Evolutionary conservation across 345 rosid genomes (phyloP).

Genomic region (Camelina hispida): DNA sequence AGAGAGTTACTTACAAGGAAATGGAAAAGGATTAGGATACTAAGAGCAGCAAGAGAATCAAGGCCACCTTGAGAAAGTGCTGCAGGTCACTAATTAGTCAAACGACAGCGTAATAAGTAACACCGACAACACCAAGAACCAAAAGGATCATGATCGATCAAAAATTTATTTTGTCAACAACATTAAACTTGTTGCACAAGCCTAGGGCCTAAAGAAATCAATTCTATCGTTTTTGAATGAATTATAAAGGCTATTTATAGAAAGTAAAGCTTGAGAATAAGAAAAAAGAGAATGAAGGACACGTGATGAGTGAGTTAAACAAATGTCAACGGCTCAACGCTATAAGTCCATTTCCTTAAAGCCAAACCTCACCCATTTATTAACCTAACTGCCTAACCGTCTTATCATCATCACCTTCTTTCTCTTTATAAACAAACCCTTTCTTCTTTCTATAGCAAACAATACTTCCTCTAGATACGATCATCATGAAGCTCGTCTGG

Average conservation of each 20-base stretch:
- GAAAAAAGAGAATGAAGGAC: conserved; percentile 29
- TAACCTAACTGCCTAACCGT: conserved; percentile 45
- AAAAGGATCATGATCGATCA: conserved; percentile 70
- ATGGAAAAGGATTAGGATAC: conserved; percentile 77
- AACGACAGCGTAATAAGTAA: conserved; percentile 81
- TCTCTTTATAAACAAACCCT: conserved; percentile 11
- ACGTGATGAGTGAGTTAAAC: conserved; percentile 28
- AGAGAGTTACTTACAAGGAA: conserved; percentile 58
- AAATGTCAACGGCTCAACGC: conserved; percentile 55
- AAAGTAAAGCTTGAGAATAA: conserved; percentile 2
- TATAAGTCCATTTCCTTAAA: conserved; percentile 20
- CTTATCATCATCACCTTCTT: conserved; percentile 24
- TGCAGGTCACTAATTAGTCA: conserved; percentile 68
- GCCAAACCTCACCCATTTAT: conserved; percentile 40
- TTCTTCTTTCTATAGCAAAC: conserved; percentile 13
- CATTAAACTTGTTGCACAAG: not conserved
- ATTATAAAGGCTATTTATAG: too few relatives aligned
- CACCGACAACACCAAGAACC: conserved; percentile 79
- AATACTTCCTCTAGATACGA: too few relatives aligned
- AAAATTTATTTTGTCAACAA: not conserved
- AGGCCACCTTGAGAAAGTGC: conserved; percentile 57
- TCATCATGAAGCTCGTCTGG: conserved; percentile 84
- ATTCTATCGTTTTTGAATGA: not conserved
- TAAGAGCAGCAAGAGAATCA: conserved; percentile 57
- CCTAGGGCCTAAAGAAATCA: conserved; percentile 1